Base-by-base conservation (phyloP, 2,329 filamentous ascomycete species). In the Fusarium proliferatum region DNA sequence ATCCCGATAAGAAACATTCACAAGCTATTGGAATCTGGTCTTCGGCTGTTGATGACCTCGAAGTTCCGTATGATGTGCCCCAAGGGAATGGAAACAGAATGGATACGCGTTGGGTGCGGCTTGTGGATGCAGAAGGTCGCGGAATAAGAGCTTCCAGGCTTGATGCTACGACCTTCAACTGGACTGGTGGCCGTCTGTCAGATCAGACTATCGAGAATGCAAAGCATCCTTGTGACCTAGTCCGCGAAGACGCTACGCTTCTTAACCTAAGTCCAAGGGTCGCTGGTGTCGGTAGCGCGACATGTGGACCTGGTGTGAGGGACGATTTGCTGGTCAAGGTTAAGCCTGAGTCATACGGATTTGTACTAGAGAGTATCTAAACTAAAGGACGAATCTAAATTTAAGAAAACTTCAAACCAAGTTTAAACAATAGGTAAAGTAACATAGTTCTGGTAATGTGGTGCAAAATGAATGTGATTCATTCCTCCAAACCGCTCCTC, bases 231-330 rank as follows among this genome's bases (percentile, higher is more conserved):
- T 38, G 34, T 3, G 64, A 67, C 8, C 21, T 67, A 0, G 43
- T 67, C 8, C 45, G 63, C 1, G 63, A 67, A 38, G 46, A 61
- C 6, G 64, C 63, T 4, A 67, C 64, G 1, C 16, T 67, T 6
- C 46, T 67, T 4, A 67, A 61, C 6, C n/a, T 67, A 0, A 67
- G 63, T 10, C 45, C 53, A 1, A 61, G 43, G 45, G 64, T 67
- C 30, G 64, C 64, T 23, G 64, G 64, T 33, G 53, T 67, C 4
- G 64, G 64, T 26, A 67, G 63, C 17, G 64, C 63, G 6, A 67
- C 64, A 9, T 67, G 64, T 52, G 64, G 64, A n/a, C 64, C 64
- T 28, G 64, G 64, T 2, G 64, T 67, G 2, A 12, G 62, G 11
- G 62, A 67, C 3, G 64, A 67, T 36, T 17, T 67, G 4, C 23